Percentiles rank a stretch among this genome's conserved stretches.
Conservation (phyloP, 208 protist species). For the Acanthamoeba triangularis region DNA sequence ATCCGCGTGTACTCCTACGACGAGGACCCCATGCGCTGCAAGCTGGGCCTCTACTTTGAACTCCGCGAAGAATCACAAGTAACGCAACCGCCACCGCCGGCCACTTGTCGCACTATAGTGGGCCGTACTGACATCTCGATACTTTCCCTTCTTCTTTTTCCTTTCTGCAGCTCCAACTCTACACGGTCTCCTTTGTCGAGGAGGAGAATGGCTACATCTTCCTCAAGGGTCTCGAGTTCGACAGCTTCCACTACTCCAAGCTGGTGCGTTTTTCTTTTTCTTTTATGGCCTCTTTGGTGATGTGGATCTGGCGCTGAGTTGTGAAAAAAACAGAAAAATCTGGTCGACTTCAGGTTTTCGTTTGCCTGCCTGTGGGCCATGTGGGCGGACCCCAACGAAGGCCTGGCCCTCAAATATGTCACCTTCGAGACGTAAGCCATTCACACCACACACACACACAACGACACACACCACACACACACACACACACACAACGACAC, state of each 20-base stretch:
- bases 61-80: slow-evolving; percentile 70
- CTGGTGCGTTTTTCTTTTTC: background rate
- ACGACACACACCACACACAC: background rate
- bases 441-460: background rate
- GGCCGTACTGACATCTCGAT: background rate
- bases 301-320: background rate
- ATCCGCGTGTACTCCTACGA: slow-evolving; percentile 60
- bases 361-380: slow-evolving; percentile 61
- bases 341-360: slow-evolving; percentile 69
- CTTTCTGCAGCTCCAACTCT: background rate
- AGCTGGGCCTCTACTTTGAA: slow-evolving; percentile 72
- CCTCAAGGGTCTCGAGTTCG: slow-evolving; percentile 57
- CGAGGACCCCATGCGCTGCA: slow-evolving; percentile 66
- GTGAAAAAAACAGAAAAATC: background rate
- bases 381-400: slow-evolving; percentile 69
- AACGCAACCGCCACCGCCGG: background rate
- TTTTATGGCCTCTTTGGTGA: background rate
- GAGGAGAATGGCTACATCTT: slow-evolving; percentile 69
- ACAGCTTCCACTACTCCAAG: slow-evolving; percentile 70
- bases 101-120: background rate
- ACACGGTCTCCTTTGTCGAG: slow-evolving; percentile 50
- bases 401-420: slow-evolving; percentile 70
- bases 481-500: too few species aligned
- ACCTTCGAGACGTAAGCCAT: slow-evolving; percentile 72
- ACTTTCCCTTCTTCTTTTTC: background rate